Evolutionary conservation across 495 filamentous ascomycete genomes (phyloP), one percentile per base, ranked within the genome.

Genomic region (Penicillium odoratum): DNA sequence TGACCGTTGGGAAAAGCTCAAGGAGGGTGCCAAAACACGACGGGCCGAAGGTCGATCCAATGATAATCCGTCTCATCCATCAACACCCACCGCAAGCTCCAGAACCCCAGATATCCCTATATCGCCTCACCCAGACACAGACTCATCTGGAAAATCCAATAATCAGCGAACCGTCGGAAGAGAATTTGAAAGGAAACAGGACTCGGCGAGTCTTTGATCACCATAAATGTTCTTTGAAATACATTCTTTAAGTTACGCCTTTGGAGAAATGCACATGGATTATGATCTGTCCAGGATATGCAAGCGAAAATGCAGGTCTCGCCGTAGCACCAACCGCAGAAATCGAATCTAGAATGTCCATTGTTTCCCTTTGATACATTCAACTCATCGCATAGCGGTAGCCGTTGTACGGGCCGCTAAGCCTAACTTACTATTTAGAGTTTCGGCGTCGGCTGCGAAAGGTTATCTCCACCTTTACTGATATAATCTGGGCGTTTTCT

Each of bases 1-100:
- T 29, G 87, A 91, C 53, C 80, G 85, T 58, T 97, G 90, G 88
- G 88, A 95, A 71, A 87, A 87, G 70, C 75, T 97, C 64, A 93
- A 94, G 69, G 87, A 90, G 16, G 86, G 88, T 0, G 92, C 92
- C 11, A 92, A 89, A 71, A 85, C 82, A 1, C 57, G 82, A 58
- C 57, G 71, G 29, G 67, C 69, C 26, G 56, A 64, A 55, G 55
- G 60, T 60, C 57, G 64, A 52, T 29, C 63, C 30, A 51, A 30
- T 21, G 67, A 69, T 11, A 49, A 38, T 29, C 59, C 55, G n/a
- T 56, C 48, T 28, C 57, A 48, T 42, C 55, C 50, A 9, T 29
- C 56, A 10, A 42, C 60, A 4, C 53, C 55, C n/a, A 36, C 16
- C 6, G n/a, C 45, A 34, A 38, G 26, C 10, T 50, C 31, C 16